Evolutionary conservation across 371 early-diverging fungal genomes (phyloP).

Genomic region (Haplosporangium sp.): DNA sequence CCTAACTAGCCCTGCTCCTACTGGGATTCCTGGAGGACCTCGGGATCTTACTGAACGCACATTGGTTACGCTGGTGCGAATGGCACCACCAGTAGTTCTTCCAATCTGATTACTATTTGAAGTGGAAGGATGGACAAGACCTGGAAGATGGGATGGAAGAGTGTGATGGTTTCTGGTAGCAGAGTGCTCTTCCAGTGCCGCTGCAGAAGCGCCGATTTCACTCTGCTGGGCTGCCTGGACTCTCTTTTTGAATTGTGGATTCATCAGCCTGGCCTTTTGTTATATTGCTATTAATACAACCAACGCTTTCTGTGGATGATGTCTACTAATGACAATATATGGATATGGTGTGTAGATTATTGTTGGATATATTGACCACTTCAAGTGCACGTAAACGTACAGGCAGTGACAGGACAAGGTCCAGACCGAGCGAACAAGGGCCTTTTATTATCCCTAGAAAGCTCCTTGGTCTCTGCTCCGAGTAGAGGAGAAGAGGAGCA

Average conservation of each 20-base stretch:
- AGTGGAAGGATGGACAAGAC: slow-evolving; percentile 1
- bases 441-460: background rate
- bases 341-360: background rate
- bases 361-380: background rate
- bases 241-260: slow-evolving; percentile 26
- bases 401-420: background rate
- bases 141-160: slow-evolving; percentile 11
- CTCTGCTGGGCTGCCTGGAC: slow-evolving; percentile 27
- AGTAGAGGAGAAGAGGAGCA: background rate
- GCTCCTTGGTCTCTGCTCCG: background rate
- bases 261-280: background rate
- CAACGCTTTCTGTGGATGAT: background rate
- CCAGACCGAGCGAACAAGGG: background rate
- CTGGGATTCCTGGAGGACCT: slow-evolving; percentile 18
- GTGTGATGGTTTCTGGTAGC: slow-evolving; percentile 13
- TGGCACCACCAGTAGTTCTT: slow-evolving; percentile 20
- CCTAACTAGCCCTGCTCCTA: slow-evolving; percentile 7
- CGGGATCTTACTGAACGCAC: slow-evolving; percentile 25
- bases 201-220: slow-evolving; percentile 9
- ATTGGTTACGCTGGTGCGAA: slow-evolving; percentile 12
- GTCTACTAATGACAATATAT: background rate
- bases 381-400: background rate
- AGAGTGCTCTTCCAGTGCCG: slow-evolving; percentile 13
- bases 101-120: background rate
- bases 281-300: background rate